Conservation (phyloP, 768 basidiomycete genomes). For the Trametes coccinea region DNA sequence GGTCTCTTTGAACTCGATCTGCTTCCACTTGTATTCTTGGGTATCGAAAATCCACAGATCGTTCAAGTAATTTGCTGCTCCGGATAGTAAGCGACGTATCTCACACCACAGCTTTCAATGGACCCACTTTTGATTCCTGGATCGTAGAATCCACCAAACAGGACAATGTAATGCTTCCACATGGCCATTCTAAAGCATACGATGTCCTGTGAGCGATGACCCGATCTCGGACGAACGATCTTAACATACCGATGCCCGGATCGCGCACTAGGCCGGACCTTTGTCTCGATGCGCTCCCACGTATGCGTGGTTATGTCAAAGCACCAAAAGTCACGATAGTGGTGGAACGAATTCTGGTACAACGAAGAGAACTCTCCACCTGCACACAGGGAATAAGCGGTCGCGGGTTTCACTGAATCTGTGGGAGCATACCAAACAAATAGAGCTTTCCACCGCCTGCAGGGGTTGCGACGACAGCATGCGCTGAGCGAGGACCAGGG, state of each 20-base stretch:
- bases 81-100: neutral
- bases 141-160: conserved; percentile 92
- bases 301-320: conserved; percentile 77
- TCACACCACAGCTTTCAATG: too few relatives aligned
- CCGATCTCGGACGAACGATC: neutral
- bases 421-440: conserved; percentile 57
- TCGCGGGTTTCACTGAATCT: neutral
- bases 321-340: conserved; percentile 88
- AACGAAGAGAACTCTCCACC: conserved; percentile 87
- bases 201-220: neutral
- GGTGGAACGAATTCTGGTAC: conserved; percentile 78
- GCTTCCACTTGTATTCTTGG: conserved; percentile 83
- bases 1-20: conserved; percentile 70
- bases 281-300: conserved; percentile 91
- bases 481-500: conserved; percentile 86
- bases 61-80: conserved; percentile 72
- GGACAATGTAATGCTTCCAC: conserved; percentile 84
- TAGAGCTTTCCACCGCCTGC: conserved; percentile 85
- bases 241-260: conserved; percentile 75
- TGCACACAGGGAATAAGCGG: conserved; percentile 26
- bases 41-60: conserved; percentile 88
- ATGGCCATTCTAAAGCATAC: conserved; percentile 67
- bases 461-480: conserved; percentile 74
- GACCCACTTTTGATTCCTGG: conserved; percentile 75
- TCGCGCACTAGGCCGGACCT: conserved; percentile 73